A percentile compares a stretch with the other conserved stretches of the same genome.
Conservation (phyloP, 2,329 filamentous ascomycete genomes). For the Orbilia ellipsospora region DNA sequence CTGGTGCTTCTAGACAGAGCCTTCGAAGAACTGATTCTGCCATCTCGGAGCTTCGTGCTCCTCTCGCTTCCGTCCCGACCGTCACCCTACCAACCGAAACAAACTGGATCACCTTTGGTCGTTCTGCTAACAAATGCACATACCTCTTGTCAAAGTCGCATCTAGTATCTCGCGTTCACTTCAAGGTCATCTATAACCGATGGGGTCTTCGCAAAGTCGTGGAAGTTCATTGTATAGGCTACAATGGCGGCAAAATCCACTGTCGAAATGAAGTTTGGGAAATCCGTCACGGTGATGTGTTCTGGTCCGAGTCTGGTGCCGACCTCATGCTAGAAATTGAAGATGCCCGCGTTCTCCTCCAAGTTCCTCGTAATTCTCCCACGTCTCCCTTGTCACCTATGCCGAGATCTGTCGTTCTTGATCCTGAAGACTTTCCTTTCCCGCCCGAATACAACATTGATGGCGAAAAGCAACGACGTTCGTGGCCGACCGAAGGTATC, state of each 20-base stretch:
- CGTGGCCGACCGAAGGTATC: slow-evolving; percentile 45
- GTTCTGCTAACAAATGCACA: slow-evolving; percentile 94
- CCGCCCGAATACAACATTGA: slow-evolving; percentile 31
- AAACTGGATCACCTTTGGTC: slow-evolving; percentile 84
- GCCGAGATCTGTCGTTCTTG: slow-evolving; percentile 31
- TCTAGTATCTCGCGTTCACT: slow-evolving; percentile 90
- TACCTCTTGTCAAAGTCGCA: slow-evolving; percentile 93
- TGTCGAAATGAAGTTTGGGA: slow-evolving; percentile 90
- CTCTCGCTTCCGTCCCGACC: slow-evolving; percentile 83
- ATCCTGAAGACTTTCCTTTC: slow-evolving; percentile 27
- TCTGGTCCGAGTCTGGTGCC: slow-evolving; percentile 84
- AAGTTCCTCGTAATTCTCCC: slow-evolving; percentile 74
- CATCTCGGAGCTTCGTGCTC: slow-evolving; percentile 78
- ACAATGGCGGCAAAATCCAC: slow-evolving; percentile 94
- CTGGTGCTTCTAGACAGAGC: slow-evolving; percentile 62
- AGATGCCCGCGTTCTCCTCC: slow-evolving; percentile 86
- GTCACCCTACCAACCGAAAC: slow-evolving; percentile 84
- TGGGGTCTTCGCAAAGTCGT: slow-evolving; percentile 76
- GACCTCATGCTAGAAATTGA: slow-evolving; percentile 97
- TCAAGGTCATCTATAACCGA: slow-evolving; percentile 85
- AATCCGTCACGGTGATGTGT: slow-evolving; percentile 85
- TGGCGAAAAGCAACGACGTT: slow-evolving; percentile 18
- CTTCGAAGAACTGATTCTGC: slow-evolving; percentile 72
- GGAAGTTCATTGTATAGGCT: slow-evolving; percentile 90
- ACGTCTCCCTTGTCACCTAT: slow-evolving; percentile 31